Evolutionary conservation across 2,329 filamentous ascomycete species (phyloP).

Genomic region (Beauveria asiatica): DNA sequence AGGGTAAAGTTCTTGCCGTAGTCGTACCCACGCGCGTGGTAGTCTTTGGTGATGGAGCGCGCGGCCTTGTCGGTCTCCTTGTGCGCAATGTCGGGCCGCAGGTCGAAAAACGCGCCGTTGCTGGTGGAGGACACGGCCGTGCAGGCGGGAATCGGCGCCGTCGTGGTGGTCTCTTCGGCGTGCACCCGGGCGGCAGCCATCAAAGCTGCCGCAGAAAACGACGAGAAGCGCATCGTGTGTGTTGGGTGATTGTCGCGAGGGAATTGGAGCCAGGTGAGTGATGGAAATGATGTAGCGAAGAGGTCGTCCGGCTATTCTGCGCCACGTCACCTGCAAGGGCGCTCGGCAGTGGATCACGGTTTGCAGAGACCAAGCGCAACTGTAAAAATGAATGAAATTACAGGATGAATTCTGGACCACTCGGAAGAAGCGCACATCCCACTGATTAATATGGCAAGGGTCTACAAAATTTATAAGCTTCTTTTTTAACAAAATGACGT

Average conservation of each 20-base stretch:
- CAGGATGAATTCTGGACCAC: too few relatives aligned
- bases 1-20: slow-evolving; percentile 75
- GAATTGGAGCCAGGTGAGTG: not conserved
- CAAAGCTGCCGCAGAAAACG: slow-evolving; percentile 17
- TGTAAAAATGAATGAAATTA: too few relatives aligned
- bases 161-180: slow-evolving; percentile 31
- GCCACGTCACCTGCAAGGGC: slow-evolving; percentile 2
- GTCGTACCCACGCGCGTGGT: slow-evolving; percentile 63
- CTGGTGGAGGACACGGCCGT: slow-evolving; percentile 48
- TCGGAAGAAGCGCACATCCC: too few relatives aligned
- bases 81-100: slow-evolving; percentile 45
- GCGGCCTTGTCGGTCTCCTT: slow-evolving; percentile 34
- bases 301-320: not conserved
- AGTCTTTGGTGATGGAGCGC: slow-evolving; percentile 38
- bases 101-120: slow-evolving; percentile 50
- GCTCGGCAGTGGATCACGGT: not conserved
- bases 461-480: not conserved
- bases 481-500: not conserved
- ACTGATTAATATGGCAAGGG: not conserved
- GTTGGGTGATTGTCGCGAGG: not conserved
- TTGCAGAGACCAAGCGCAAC: too few relatives aligned
- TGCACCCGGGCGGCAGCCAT: slow-evolving; percentile 26
- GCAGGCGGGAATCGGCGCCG: slow-evolving; percentile 39
- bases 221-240: slow-evolving; percentile 20
- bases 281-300: not conserved